Conservation (phyloP, 2,329 filamentous ascomycete genomes). For the Fusarium euwallaceae region DNA sequence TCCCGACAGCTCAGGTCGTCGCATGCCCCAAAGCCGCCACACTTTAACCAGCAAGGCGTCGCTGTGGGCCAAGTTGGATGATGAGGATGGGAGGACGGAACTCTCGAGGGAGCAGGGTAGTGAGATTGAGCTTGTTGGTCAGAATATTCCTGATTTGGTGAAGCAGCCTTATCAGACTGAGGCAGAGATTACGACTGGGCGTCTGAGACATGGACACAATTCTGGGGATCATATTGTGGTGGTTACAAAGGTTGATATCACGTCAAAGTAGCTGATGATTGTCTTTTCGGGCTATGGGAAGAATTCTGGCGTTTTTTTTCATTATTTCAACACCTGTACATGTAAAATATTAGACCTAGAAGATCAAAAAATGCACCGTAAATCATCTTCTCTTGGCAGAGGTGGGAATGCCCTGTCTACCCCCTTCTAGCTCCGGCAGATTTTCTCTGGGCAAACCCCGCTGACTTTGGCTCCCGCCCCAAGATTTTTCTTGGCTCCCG, state of each 20-base stretch:
- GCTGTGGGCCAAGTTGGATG: conserved; percentile 49
- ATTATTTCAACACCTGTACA: background rate
- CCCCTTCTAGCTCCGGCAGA: conserved; percentile 2
- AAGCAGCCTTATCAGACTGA: conserved; percentile 24
- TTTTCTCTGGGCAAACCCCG: background rate
- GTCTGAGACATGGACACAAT: background rate
- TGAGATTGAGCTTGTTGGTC: conserved; percentile 48
- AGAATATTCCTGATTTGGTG: conserved; percentile 25
- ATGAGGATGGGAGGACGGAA: conserved; percentile 38
- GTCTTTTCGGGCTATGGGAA: background rate
- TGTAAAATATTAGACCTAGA: background rate
- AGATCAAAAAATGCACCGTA: background rate
- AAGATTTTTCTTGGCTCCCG: conserved; percentile 23
- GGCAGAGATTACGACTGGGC: conserved; percentile 16
- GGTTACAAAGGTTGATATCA: conserved; percentile 47
- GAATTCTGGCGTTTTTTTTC: background rate
- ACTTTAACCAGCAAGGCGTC: conserved; percentile 41
- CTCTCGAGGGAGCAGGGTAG: conserved; percentile 41
- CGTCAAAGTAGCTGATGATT: conserved; percentile 19
- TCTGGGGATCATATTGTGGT: conserved; percentile 44
- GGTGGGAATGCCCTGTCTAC: background rate
- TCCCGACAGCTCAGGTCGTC: conserved; percentile 35
- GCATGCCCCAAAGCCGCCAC: conserved; percentile 27
- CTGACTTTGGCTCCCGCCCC: conserved; percentile 8
- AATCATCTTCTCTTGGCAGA: background rate